Percentiles rank a stretch among this genome's conserved stretches.
These are phyloP conservation scores for Gossypioides kirkii DNA, from an alignment of 345 rosid genomes.

Conservation along the genomic window DNA sequence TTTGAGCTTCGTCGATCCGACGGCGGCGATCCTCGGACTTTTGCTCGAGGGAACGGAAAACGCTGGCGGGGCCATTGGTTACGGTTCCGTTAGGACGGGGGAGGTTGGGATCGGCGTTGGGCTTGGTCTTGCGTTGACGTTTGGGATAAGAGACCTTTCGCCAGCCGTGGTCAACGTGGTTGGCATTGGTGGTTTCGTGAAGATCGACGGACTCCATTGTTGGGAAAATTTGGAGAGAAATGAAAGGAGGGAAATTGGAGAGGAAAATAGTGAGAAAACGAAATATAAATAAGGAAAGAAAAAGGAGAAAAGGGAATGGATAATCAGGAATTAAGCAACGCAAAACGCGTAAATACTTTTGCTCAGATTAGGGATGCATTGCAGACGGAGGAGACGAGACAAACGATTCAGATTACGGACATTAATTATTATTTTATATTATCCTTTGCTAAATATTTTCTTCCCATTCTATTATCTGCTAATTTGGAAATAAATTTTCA, in stretches of 20 bases:
- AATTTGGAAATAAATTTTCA: too few relatives aligned
- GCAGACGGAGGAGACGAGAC: not conserved
- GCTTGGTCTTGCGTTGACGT: slow-evolving; percentile 48
- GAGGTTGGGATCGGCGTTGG: slow-evolving; percentile 26
- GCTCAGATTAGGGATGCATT: not conserved
- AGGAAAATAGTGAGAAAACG: not conserved
- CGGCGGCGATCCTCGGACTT: slow-evolving; percentile 48
- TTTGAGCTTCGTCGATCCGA: slow-evolving; percentile 36
- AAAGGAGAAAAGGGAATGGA: not conserved
- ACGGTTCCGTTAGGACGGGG: slow-evolving; percentile 15
- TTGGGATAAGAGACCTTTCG: slow-evolving; percentile 63
- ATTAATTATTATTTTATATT: too few relatives aligned
- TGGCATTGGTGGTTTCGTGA: slow-evolving; percentile 21
- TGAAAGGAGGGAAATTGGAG: not conserved
- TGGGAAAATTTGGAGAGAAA: not conserved
- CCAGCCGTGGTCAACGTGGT: slow-evolving; percentile 59
- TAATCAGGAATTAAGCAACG: not conserved
- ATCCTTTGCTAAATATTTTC: too few relatives aligned
- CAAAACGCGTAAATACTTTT: not conserved
- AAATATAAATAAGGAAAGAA: not conserved
- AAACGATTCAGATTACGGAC: too few relatives aligned
- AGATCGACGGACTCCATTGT: slow-evolving; percentile 18
- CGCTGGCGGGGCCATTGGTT: slow-evolving; percentile 28
- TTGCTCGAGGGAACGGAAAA: slow-evolving; percentile 46
- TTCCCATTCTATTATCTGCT: too few relatives aligned